Percentiles rank a stretch among this genome's conserved stretches.
phyloP scores from a whole-genome alignment of 768 basidiomycete species.

The Russula sp. region DNA sequence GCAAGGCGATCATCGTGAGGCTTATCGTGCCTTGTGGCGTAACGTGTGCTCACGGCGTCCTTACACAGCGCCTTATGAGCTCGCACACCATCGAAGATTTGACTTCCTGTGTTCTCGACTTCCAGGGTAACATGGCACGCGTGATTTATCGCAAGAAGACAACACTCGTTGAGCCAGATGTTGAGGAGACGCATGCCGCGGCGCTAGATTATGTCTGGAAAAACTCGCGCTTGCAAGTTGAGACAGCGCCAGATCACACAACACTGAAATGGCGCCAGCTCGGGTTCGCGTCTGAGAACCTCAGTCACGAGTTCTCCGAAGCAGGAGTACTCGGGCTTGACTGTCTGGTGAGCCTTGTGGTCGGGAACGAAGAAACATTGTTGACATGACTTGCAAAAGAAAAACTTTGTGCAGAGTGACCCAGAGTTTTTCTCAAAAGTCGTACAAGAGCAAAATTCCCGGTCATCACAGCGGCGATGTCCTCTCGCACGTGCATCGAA shows the following conservation, averaged over 20 bases:
- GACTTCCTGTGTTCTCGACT: slow-evolving; percentile 77
- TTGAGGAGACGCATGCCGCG: slow-evolving; percentile 48
- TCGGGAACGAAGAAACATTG: not conserved
- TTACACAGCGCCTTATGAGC: slow-evolving; percentile 67
- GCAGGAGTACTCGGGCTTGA: slow-evolving; percentile 79
- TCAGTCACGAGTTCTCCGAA: slow-evolving; percentile 67
- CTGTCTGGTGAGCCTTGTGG: slow-evolving; percentile 50
- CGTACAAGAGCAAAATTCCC: slow-evolving; percentile 71
- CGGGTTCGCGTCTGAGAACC: slow-evolving; percentile 70
- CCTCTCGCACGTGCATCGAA: slow-evolving; percentile 80
- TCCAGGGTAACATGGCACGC: slow-evolving; percentile 78
- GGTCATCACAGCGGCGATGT: slow-evolving; percentile 67
- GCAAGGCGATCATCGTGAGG: slow-evolving; percentile 76
- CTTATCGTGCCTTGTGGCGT: slow-evolving; percentile 6
- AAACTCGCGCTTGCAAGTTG: slow-evolving; percentile 48
- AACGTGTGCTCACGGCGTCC: not conserved
- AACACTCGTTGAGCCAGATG: slow-evolving; percentile 63
- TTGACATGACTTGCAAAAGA: slow-evolving; percentile 32
- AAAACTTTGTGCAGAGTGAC: slow-evolving; percentile 59
- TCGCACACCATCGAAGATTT: slow-evolving; percentile 75
- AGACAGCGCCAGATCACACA: slow-evolving; percentile 41
- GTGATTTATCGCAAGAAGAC: slow-evolving; percentile 77
- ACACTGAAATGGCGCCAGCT: slow-evolving; percentile 66
- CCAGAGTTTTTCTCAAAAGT: slow-evolving; percentile 73
- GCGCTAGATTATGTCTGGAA: slow-evolving; percentile 65